phyloP scores from a whole-genome alignment of 2,329 filamentous ascomycete genomes.

The Phyllosticta citrichinensis region DNA sequence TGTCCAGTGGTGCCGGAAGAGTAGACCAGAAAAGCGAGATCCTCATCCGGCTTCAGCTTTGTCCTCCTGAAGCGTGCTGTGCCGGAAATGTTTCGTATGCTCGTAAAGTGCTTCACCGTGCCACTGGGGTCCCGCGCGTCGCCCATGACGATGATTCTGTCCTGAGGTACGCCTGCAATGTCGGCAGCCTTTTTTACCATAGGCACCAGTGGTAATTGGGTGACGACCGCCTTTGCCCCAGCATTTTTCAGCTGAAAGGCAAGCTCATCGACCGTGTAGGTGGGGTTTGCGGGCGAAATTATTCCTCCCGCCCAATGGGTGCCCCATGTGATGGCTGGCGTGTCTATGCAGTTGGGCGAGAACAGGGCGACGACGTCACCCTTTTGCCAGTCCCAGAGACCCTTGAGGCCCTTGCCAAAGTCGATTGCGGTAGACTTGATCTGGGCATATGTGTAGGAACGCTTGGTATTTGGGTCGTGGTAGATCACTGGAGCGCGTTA shows the following conservation, averaged over 20 bases:
- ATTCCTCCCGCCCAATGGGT: conserved; percentile 74
- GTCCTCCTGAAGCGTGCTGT: conserved; percentile 49
- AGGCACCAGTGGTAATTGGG: conserved; percentile 57
- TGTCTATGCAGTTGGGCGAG: conserved; percentile 80
- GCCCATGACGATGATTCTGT: conserved; percentile 68
- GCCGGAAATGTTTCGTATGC: conserved; percentile 54
- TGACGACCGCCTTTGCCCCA: conserved; percentile 63
- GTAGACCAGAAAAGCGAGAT: conserved; percentile 79
- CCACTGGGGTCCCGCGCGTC: conserved; percentile 51
- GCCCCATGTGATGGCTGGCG: conserved; percentile 66
- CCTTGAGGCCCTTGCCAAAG: conserved; percentile 73
- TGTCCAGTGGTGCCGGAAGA: conserved; percentile 82
- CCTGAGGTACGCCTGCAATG: conserved; percentile 57
- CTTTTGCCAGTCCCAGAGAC: conserved; percentile 66
- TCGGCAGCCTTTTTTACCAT: conserved; percentile 58
- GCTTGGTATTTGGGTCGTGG: conserved; percentile 60
- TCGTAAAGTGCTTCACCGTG: conserved; percentile 61
- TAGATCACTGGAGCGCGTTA: conserved; percentile 54
- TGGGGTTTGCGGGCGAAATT: conserved; percentile 77
- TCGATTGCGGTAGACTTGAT: conserved; percentile 54
- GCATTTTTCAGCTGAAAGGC: conserved; percentile 76
- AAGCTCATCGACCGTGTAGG: conserved; percentile 75
- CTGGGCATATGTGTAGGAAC: conserved; percentile 60
- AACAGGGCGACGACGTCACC: conserved; percentile 76
- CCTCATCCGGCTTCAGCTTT: conserved; percentile 56